A percentile compares a stretch with the other conserved stretches of the same genome.
Evolutionary conservation across 768 basidiomycete species (phyloP).

Genomic region (Termitomyces sp.): DNA sequence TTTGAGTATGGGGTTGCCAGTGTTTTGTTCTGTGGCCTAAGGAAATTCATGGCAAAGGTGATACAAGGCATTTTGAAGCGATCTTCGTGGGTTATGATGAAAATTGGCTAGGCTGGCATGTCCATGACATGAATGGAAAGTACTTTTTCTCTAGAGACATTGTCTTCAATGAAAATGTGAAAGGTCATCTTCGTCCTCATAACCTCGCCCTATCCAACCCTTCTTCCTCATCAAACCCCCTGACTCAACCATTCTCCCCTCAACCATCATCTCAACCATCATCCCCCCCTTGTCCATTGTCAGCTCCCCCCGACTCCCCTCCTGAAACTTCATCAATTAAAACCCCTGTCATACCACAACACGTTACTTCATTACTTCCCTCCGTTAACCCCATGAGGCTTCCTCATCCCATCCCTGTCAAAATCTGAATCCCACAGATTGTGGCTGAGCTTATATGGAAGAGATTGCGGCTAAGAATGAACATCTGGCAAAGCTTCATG

Average conservation of each 20-base stretch:
- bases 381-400: not conserved
- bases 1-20: slow-evolving; percentile 25
- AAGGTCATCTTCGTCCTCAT: not conserved
- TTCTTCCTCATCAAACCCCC: not conserved
- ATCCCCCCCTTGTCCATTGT: not conserved
- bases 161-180: not conserved
- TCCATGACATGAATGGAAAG: not conserved
- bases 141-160: not conserved
- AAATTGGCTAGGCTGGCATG: not conserved
- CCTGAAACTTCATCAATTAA: not conserved
- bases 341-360: not conserved
- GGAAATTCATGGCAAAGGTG: slow-evolving; percentile 15
- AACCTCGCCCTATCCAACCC: not conserved
- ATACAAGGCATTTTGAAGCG: slow-evolving; percentile 11
- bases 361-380: not conserved
- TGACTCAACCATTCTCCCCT: not conserved
- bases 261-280: not conserved
- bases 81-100: slow-evolving; percentile 18
- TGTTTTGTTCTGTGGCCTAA: slow-evolving; percentile 19
- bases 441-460: not conserved
- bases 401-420: not conserved
- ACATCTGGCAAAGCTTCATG: not conserved
- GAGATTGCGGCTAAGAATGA: not conserved
- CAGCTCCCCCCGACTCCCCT: not conserved
- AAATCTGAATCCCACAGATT: not conserved